Evolutionary conservation across 768 basidiomycete species (phyloP), one percentile per base, ranked within the genome.

Genomic region (Amanita inopinata): DNA sequence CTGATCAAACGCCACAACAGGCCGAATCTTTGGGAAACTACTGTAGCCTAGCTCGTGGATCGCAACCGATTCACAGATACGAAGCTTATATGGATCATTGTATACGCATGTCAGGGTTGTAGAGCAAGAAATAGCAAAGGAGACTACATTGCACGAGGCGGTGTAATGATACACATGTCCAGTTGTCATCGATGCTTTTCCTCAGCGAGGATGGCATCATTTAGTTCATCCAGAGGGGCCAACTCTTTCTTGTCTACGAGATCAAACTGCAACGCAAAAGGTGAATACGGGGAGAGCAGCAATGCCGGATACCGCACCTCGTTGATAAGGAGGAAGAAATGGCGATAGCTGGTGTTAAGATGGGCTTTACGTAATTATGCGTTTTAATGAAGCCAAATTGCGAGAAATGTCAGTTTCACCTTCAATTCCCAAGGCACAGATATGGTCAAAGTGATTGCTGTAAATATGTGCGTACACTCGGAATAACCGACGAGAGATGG

Each of bases 381-480:
- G 35, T 30, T 5, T 28, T 32, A 31, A 28, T 36, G 24, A 23
- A 34, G 36, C 14, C 25, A 34, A 19, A 15, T n/a, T 17, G 30
- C 28, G 11, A 27, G 30, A 23, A 15, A 12, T 30, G 27, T 10
- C 4, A 38, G 24, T 56, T 67, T 30, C 47, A 94, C 94, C 94
- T 76, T 99, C 96, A 40, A 99, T 97, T 4, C 93, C 93, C 34
- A 99, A 66, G 10, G 96, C 96, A 60, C 94, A 98, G 46, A 98
- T 89, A 54, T 98, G 94, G 54, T 98, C 96, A 60, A 99, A 98
- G 62, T 99, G 96, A 52, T 91, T 94, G 70, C 92, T 94, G 69
- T 99, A 99, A 56, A 98, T 81, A 60, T 99, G 96, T 14, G 92
- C 96, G 59, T 99, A 99, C 31, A 99, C 87, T 12, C 96, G 77